Evolutionary conservation across 306 rosid species (phyloP), one percentile per base, ranked within the genome.

Genomic region (Cotoneaster glaucophyllus): DNA sequence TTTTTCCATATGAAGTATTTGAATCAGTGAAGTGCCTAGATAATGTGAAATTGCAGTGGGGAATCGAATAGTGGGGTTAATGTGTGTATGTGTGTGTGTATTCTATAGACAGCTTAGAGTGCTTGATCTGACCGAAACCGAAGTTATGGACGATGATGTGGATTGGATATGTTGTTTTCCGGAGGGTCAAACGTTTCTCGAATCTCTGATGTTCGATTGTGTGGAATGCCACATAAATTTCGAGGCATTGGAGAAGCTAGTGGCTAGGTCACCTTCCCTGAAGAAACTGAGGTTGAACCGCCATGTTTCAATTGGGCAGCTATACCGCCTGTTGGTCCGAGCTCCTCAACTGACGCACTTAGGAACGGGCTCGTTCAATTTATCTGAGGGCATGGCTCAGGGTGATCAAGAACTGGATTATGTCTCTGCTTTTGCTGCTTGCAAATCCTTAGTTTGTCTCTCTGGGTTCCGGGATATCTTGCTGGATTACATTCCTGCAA

Each of bases 161-260:
- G 97, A 93, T 81, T 93, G 97, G 97, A 74, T 91, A 71, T 84
- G 86, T 19, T 87, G 78, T 85, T 93, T 93, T 80, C 93, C 95
- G 4, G 97, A 86, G 81, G 80, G 82, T 64, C 88, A 83, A 48
- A 83, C 83, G 4, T 83, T 77, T 82, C 72, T 93, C 63, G 97
- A 91, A 78, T 91, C 96, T 66, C 86, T 93, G 82, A 87, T 74
- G 54, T 90, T 93, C 19, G 96, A 90, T 34, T 93, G 97, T 63
- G 86, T 91, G 15, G 97, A 89, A 14, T 74, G 80, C 64, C 85
- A 77, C 4, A 50, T 89, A 64, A 88, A 86, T 84, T 89, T 91
- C 1, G 91, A 84, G 77, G 95, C 98, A 12, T 88, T 93, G 93
- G 98, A 93, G 84, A 74, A 81, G 79, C 79, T 93, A 54, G 98